phyloP scores from a whole-genome alignment of 2,329 filamentous ascomycete genomes.

The Colletotrichum gigasporum region DNA sequence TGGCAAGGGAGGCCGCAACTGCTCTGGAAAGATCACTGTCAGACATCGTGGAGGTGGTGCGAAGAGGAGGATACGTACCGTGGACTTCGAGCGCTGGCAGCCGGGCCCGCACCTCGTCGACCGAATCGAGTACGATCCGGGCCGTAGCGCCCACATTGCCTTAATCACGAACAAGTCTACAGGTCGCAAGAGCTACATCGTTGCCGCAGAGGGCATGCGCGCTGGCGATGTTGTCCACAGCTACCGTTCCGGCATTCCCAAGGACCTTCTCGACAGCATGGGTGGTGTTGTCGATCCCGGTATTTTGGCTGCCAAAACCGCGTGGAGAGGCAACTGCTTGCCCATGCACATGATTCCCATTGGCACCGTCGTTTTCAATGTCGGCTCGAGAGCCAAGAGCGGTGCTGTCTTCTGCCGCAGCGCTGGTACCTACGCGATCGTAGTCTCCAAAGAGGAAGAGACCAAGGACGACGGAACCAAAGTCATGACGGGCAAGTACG shows the following conservation, averaged over 20 bases:
- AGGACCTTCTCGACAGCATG: conserved; percentile 89
- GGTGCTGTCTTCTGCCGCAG: conserved; percentile 92
- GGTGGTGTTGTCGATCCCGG: conserved; percentile 92
- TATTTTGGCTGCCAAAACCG: conserved; percentile 94
- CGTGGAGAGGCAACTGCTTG: conserved; percentile 92
- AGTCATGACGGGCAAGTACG: conserved; percentile 77
- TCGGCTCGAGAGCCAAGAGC: conserved; percentile 78
- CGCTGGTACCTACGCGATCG: conserved; percentile 89
- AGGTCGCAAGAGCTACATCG: conserved; percentile 84
- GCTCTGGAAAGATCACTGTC: conserved; percentile 84
- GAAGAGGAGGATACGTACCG: conserved; percentile 88
- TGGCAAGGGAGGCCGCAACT: conserved; percentile 91
- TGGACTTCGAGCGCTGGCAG: conserved; percentile 85
- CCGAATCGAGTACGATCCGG: conserved; percentile 95
- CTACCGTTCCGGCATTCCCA: conserved; percentile 88
- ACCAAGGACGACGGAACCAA: conserved; percentile 67
- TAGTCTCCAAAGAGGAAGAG: conserved; percentile 89
- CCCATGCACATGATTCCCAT: conserved; percentile 96
- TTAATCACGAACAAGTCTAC: conserved; percentile 81
- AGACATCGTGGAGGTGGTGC: conserved; percentile 92
- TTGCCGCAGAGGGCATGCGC: conserved; percentile 94
- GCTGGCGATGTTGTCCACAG: conserved; percentile 93
- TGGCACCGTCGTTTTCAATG: conserved; percentile 91
- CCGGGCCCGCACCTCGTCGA: conserved; percentile 90
- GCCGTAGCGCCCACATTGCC: conserved; percentile 92